Evolutionary conservation across 805 yeast genomes (phyloP), one percentile per base, ranked within the genome.

Genomic region (Pichia kluyveri): DNA sequence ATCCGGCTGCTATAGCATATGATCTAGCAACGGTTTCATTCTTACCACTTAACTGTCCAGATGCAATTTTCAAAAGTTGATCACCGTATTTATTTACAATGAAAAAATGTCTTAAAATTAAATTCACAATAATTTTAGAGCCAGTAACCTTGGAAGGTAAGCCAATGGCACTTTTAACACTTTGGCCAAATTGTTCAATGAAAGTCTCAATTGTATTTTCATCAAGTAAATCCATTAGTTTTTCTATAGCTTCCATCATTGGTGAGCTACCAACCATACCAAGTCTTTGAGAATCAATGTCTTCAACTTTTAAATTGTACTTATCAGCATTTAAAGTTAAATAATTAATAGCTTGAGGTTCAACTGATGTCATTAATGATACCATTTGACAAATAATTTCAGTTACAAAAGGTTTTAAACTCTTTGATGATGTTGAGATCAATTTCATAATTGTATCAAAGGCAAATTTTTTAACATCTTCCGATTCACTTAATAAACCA

Each of bases 71-170:
- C 48, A 91, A 65, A 8, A 91, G 63, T n/a, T 69, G 65, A 48
- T 82, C 87, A 12, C 86, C 83, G 57, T 76, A 76, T 0, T 79
- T 69, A 48, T 69, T 66, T 2, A 66, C 56, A 17, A 75, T 53
- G 37, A 67, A 67, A 18, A 67, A 61, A 55, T 83, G 81, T 51
- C 82, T 75, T 11, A 79, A 68, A 0, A 85, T 76, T 42, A 88
- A 61, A 18, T 78, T 73, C 8, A 83, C 86, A 11, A 90, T 62
- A 0, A 89, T 82, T 52, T 80, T 75, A 6, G 95, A 78, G 0
- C 91, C 89, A 26, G 90, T 87, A 0, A 86, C 88, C 58, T 91
- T 88, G 0, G 97, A 87, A 0, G 98, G 97, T 14, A 93, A 69
- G 0, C 98, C 98, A 19, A 90, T 86, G 0, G 95, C 77, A 48